Conservation (phyloP, 495 filamentous ascomycete species). For the Penicillium verhagenii region DNA sequence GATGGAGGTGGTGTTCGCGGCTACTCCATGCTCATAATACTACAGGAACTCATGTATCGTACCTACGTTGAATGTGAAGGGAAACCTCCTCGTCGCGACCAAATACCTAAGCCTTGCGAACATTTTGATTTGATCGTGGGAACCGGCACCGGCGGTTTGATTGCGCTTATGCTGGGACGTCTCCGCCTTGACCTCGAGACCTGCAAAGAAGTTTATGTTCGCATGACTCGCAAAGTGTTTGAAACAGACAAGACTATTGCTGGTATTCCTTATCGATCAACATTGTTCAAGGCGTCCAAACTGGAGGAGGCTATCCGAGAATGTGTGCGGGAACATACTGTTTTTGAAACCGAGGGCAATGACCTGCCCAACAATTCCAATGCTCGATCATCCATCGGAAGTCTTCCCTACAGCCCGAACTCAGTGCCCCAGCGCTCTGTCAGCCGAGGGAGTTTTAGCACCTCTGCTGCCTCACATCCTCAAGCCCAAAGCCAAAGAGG, state of each 20-base stretch:
- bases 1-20: conserved; percentile 96
- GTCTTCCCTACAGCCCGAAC: conserved; percentile 35
- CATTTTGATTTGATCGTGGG: conserved; percentile 97
- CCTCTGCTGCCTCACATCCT: conserved; percentile 30
- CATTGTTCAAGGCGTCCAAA: conserved; percentile 92
- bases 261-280: conserved; percentile 89
- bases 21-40: conserved; percentile 93
- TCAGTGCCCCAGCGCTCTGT: conserved; percentile 44
- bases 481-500: conserved; percentile 30
- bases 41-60: conserved; percentile 94
- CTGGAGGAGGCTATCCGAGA: conserved; percentile 92
- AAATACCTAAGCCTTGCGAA: conserved; percentile 96
- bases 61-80: conserved; percentile 85
- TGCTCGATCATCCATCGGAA: conserved; percentile 36
- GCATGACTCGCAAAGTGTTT: conserved; percentile 90
- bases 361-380: conserved; percentile 40
- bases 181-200: conserved; percentile 90
- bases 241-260: conserved; percentile 97
- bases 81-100: conserved; percentile 73
- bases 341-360: conserved; percentile 79
- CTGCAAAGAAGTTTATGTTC: conserved; percentile 93
- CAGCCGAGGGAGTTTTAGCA: conserved; percentile 47
- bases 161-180: conserved; percentile 93
- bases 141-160: conserved; percentile 91
- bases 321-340: conserved; percentile 82